Evolutionary conservation across 345 rosid species (phyloP).

Genomic region (Eucalyptus sp.): DNA sequence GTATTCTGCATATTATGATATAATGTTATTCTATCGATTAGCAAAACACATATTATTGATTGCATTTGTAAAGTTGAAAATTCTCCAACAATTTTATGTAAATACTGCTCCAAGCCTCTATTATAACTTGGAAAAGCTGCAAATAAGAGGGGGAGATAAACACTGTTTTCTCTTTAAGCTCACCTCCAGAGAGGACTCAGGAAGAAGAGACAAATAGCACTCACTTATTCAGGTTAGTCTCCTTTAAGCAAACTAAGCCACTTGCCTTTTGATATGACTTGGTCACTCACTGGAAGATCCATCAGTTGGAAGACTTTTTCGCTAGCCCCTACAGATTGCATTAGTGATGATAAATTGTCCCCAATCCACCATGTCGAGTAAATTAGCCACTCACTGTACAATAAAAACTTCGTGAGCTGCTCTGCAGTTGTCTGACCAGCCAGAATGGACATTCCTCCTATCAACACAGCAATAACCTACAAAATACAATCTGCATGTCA

Average conservation of each 20-base stretch:
- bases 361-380: constrained; percentile 98
- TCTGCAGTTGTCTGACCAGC: constrained; percentile 85
- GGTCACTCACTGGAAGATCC: constrained; percentile 84
- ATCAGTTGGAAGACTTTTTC: constrained; percentile 97
- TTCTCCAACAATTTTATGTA: background rate
- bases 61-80: background rate
- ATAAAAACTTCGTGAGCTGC: constrained; percentile 84
- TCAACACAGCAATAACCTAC: constrained; percentile 77
- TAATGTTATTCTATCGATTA: background rate
- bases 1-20: background rate
- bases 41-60: background rate
- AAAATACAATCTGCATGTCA: constrained; percentile 1
- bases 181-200: background rate
- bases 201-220: background rate
- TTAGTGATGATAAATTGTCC: constrained; percentile 76
- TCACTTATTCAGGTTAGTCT: background rate
- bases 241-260: background rate
- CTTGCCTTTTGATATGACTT: constrained; percentile 73
- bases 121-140: background rate
- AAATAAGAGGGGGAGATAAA: background rate
- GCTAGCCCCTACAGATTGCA: constrained; percentile 99
- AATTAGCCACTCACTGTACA: constrained; percentile 96
- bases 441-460: constrained; percentile 88
- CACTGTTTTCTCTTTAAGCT: background rate
- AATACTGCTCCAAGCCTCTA: background rate